Evolutionary conservation across 495 filamentous ascomycete species (phyloP), one percentile per base, ranked within the genome.

Genomic region (Pyrenula massariospora): DNA sequence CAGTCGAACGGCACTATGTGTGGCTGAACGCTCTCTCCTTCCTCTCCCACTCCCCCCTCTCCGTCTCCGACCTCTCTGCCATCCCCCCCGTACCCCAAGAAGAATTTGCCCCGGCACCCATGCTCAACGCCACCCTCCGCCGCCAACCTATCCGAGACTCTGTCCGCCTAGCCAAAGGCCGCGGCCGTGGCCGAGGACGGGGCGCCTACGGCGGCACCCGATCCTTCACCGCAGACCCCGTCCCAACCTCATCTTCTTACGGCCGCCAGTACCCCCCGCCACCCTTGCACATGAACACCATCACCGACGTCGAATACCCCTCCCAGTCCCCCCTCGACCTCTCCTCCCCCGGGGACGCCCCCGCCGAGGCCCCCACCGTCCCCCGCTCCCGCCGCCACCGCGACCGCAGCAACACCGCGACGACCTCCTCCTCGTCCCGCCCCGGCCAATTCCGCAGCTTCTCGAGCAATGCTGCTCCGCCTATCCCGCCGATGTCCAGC

Each of bases 1-100:
- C 80, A 12, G 73, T 81, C 24, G 93, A 96, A 57, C 84, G 94
- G 19, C 93, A 98, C 70, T 96, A 94, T 61, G 77, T 96, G 57
- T 98, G 93, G 93, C 73, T 98, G 15, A 95, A 87, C 31, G 89
- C 93, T 1, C 76, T 98, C 12, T 95, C 91, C 0, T 98, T 96
- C 77, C 74, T 98, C 47, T 89, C 89, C 24, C 89, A 95, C 65
- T 91, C 91, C 2, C 76, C 83, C 22, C 85, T 84, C 53, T 84
- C 85, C 31, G 81, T 87, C 0, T 82, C 88, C 23, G 83, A 88
- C 48, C 69, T 91, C 19, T 72, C 80, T 24, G 63, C 76, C 12
- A 68, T 80, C 23, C 76, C 81, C 15, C 80, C 81, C 10, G 66
- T 76, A 12, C 80, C 83, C 0, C 67, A 73, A 64, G 71, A 77